These are phyloP conservation scores for Talaromyces adpressus DNA, from an alignment of 495 filamentous ascomycete species.

Conservation along the genomic window DNA sequence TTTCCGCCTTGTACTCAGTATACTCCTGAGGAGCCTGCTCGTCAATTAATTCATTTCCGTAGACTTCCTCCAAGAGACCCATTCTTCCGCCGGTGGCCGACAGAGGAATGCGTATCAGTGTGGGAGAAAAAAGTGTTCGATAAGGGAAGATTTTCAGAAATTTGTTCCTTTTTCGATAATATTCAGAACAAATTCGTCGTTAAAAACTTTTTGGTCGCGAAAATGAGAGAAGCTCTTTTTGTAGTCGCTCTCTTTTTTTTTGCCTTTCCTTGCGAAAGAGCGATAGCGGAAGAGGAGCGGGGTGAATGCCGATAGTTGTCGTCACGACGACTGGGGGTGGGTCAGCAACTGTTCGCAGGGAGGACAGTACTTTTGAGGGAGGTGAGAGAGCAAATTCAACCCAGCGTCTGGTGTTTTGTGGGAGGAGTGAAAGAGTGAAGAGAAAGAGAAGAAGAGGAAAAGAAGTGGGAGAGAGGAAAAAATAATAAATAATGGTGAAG, in stretches of 20 bases:
- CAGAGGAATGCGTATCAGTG: constrained; percentile 25
- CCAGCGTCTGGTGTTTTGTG: constrained; percentile 5
- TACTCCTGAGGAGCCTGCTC: constrained; percentile 52
- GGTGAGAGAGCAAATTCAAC: not conserved
- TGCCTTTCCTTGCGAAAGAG: not conserved
- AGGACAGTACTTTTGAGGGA: not conserved
- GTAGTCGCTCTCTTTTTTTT: not conserved
- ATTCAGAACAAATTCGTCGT: not conserved
- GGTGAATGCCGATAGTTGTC: constrained; percentile 8
- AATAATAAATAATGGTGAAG: constrained; percentile 5
- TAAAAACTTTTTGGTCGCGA: not conserved
- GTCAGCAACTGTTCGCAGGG: constrained; percentile 7
- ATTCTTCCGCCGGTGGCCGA: constrained; percentile 51
- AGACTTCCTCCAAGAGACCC: constrained; percentile 60
- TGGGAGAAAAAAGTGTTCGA: not conserved
- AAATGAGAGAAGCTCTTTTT: not conserved
- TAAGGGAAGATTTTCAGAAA: not conserved
- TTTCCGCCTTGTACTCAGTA: constrained; percentile 87
- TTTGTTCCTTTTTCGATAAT: not conserved
- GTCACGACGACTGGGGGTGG: constrained; percentile 9
- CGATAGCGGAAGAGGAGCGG: constrained; percentile 6
- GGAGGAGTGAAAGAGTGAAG: not conserved
- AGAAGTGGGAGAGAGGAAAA: constrained; percentile 2
- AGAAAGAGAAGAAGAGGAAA: not conserved
- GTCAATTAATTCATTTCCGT: constrained; percentile 54